A percentile compares a stretch with the other conserved stretches of the same genome.
phyloP scores from a whole-genome alignment of 1,284 basidiomycete genomes.

The Salmacisia buchloeana region DNA sequence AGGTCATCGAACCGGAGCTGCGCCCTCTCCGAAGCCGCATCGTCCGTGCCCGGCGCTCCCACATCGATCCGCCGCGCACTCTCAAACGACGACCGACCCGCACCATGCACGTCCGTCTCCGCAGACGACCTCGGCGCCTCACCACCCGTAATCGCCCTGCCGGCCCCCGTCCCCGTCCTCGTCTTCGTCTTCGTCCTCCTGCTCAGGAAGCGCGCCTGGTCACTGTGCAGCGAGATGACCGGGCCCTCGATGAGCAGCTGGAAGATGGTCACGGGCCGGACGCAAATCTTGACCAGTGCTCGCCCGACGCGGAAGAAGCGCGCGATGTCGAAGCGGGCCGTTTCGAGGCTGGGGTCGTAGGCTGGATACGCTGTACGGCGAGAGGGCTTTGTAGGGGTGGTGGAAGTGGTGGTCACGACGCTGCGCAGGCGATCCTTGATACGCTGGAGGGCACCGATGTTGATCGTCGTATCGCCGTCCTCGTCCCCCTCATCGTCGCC shows the following conservation, averaged over 20 bases:
- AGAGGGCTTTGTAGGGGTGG: neutral
- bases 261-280: constrained; percentile 28
- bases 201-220: neutral
- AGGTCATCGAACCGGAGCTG: neutral
- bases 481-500: neutral
- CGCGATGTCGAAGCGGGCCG: constrained; percentile 8
- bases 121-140: no score
- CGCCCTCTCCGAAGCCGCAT: constrained; percentile 10
- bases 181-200: no score
- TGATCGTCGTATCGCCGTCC: neutral
- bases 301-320: constrained; percentile 32
- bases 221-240: neutral
- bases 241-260: constrained; percentile 36
- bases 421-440: neutral
- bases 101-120: neutral
- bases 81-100: neutral
- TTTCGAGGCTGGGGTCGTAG: neutral
- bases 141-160: no score
- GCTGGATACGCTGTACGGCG: no score
- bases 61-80: neutral
- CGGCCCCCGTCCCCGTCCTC: no score
- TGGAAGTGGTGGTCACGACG: neutral
- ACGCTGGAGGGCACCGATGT: neutral
- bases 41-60: neutral
- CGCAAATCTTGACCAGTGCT: constrained; percentile 33